Evolutionary conservation across 768 basidiomycete species (phyloP).

Genomic region (Russula compacta): DNA sequence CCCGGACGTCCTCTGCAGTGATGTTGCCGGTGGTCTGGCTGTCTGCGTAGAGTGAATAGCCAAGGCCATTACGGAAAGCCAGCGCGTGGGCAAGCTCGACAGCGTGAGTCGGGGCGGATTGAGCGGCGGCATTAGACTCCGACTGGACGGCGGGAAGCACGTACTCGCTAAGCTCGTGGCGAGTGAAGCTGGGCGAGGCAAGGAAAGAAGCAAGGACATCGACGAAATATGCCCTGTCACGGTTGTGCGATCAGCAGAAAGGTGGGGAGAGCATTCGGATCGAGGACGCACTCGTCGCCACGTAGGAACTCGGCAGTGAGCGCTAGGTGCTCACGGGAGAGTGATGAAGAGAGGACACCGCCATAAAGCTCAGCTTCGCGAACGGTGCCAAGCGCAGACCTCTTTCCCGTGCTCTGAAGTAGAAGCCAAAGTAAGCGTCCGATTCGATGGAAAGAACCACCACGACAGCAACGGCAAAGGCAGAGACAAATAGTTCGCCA

Average conservation of each 20-base stretch:
- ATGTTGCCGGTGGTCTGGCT: slow-evolving; percentile 43
- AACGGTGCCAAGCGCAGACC: slow-evolving; percentile 83
- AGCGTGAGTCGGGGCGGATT: slow-evolving; percentile 58
- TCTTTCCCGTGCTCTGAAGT: slow-evolving; percentile 71
- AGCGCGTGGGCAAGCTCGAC: slow-evolving; percentile 81
- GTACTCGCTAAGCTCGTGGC: slow-evolving; percentile 68
- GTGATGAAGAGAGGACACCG: slow-evolving; percentile 75
- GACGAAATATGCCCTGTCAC: slow-evolving; percentile 73
- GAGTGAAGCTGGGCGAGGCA: slow-evolving; percentile 72
- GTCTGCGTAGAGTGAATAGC: slow-evolving; percentile 81
- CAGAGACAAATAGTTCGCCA: background rate
- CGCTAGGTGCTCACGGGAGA: slow-evolving; percentile 85
- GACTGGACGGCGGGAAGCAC: slow-evolving; percentile 61
- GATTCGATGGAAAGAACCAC: background rate
- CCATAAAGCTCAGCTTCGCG: slow-evolving; percentile 92
- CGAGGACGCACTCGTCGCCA: slow-evolving; percentile 81
- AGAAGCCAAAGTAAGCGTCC: background rate
- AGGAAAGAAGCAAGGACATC: slow-evolving; percentile 80
- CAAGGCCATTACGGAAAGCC: slow-evolving; percentile 93
- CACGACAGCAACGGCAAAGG: background rate
- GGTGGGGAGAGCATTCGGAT: background rate
- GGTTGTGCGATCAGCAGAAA: background rate
- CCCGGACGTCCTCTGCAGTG: slow-evolving; percentile 59
- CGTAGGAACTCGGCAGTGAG: slow-evolving; percentile 92
- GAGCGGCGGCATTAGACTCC: slow-evolving; percentile 54